phyloP scores from a whole-genome alignment of 352 stramenopile genomes.

The Achlya hypogyna region DNA sequence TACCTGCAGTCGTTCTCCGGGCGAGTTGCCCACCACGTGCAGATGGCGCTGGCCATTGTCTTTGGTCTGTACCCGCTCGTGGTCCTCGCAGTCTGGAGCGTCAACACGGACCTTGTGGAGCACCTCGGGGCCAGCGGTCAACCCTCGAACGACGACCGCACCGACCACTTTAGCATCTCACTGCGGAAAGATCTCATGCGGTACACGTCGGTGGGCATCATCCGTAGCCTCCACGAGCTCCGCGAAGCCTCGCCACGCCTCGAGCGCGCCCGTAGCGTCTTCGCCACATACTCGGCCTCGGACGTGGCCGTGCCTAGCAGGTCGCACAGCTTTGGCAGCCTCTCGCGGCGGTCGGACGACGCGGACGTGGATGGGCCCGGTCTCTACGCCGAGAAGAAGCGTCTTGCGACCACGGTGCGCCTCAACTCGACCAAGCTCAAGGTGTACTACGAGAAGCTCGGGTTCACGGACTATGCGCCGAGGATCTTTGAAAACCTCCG shows the following conservation, averaged over 20 bases:
- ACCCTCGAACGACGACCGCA: constrained; percentile 13
- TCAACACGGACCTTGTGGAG: constrained; percentile 79
- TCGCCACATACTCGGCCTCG: constrained; percentile 25
- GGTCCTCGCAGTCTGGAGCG: constrained; percentile 61
- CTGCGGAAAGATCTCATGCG: constrained; percentile 78
- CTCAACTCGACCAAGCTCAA: constrained; percentile 55
- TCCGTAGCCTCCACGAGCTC: constrained; percentile 57
- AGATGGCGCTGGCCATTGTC: constrained; percentile 52
- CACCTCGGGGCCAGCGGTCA: constrained; percentile 22
- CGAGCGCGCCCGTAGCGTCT: constrained; percentile 11
- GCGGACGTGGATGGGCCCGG: constrained; percentile 45
- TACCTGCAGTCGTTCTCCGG: constrained; percentile 60
- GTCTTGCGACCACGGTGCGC: constrained; percentile 70
- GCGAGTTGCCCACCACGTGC: constrained; percentile 39
- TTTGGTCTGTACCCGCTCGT: constrained; percentile 66
- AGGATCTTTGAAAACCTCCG: constrained; percentile 81
- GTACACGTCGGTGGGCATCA: constrained; percentile 77
- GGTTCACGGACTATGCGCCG: constrained; percentile 79
- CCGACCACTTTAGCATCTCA: constrained; percentile 71
- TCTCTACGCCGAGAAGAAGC: constrained; percentile 77
- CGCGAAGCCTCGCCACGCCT: constrained; percentile 25
- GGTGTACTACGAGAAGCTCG: constrained; percentile 74
- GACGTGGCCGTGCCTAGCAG: constrained; percentile 19
- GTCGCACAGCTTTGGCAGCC: constrained; percentile 34
- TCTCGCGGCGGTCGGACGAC: constrained; percentile 45